Base-by-base conservation (phyloP, 2,329 filamentous ascomycete species). In the Cordyceps farinosa region DNA sequence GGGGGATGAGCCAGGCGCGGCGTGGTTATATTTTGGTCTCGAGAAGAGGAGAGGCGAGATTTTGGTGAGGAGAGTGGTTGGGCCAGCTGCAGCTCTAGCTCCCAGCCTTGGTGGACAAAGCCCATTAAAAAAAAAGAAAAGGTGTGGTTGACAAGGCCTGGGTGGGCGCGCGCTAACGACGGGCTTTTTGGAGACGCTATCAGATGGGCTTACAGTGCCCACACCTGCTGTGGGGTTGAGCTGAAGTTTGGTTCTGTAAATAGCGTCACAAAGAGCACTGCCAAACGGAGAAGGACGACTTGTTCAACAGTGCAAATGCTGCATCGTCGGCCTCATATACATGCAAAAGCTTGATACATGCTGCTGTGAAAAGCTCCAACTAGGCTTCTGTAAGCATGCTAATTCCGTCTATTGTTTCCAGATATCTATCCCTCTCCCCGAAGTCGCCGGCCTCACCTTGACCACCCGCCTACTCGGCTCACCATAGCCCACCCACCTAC, bases 31-130 rank as follows among this genome's bases (percentile, higher is more conserved):
- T 57, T 59, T 48, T 38, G 3, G 42, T 51, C 45, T 40, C 34
- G 27, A 51, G 22, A 17, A 30, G 22, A 11, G 36, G n/a, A 29
- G 34, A 22, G 45, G 22, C 56, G 50, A 59, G 56, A 51, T 51
- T 57, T 52, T 48, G 56, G 56, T 51, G 55, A 58, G 55, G 44
- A 40, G n/a, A 59, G 27, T 59, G 56, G 56, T 59, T 59, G 56
- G 45, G 56, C 56, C 45, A 51, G 11, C 45, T 51, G 56, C 56
- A 51, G 56, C 56, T 59, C 32, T 51, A 38, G 44, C 44, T 58
- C 8, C 22, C 22, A 22, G 22, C 22, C 22, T 22, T 22, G 22
- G 22, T 22, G 22, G 22, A 22, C 22, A 22, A 22, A 45, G n/a
- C 50, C 17, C n/a, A 7, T 51, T 22, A 11, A 27, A 53, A 38